Evolutionary conservation across 148 eudicot genomes (phyloP).

Genomic region (Rhododendron mucronatum): DNA sequence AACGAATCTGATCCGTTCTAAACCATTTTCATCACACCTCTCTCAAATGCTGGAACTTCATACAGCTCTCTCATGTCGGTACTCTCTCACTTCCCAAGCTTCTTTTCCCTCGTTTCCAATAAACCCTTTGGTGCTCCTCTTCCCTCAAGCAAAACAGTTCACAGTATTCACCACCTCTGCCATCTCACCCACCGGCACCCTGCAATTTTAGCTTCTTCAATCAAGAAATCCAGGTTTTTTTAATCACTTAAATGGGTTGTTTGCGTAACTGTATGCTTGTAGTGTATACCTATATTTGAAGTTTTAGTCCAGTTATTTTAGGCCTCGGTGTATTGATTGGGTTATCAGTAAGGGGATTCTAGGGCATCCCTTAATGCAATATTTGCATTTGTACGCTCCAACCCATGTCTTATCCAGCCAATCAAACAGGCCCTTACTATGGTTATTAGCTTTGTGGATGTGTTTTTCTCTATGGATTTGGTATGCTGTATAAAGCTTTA

Average conservation of each 20-base stretch:
- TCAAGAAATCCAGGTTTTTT: constrained; percentile 44
- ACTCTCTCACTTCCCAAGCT: constrained; percentile 22
- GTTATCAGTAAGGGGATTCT: not conserved
- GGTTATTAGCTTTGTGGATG: constrained; percentile 4
- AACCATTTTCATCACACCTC: not conserved
- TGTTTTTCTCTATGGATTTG: not conserved
- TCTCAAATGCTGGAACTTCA: constrained; percentile 18
- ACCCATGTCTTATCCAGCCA: not conserved
- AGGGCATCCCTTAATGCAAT: not conserved
- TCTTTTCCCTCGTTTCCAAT: constrained; percentile 18
- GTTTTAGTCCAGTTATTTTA: not conserved
- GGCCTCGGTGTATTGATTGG: not conserved
- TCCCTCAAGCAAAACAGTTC: constrained; percentile 11
- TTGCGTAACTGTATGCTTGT: not conserved
- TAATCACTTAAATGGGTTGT: not conserved
- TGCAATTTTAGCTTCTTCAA: constrained; percentile 31
- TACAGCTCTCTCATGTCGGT: constrained; percentile 27
- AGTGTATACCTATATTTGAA: not conserved
- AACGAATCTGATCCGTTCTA: not conserved
- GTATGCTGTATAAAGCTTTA: not conserved
- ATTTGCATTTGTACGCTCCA: not conserved
- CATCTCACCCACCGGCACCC: constrained; percentile 10
- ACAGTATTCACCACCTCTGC: not conserved
- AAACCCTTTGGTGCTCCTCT: constrained; percentile 10
- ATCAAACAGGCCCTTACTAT: not conserved